Base-by-base conservation (phyloP, 1,284 basidiomycete genomes). In the Sanghuangporus sanghuang region DNA sequence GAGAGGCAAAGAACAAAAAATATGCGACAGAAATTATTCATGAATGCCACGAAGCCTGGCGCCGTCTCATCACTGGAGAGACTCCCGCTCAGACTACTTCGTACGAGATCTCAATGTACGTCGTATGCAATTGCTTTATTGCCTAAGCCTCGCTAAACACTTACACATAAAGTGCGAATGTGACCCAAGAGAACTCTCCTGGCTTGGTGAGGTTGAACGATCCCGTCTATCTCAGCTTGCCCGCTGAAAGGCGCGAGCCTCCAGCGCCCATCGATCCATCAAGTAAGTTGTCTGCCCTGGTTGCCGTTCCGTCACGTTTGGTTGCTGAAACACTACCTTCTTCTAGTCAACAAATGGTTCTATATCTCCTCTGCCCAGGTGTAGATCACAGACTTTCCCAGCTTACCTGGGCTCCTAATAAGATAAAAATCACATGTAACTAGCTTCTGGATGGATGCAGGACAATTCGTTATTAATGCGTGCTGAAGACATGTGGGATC, bases 1-100 rank as follows among this genome's bases (percentile, higher is more conserved):
- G 97, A 64, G 97, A 99, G 81, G 96, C 96, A 69, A 99, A 99
- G 85, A 97, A 97, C 85, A 96, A 96, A 84, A 96, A 96, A 77
- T 99, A 98, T 77, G 97, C 97, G 59, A 94, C 92, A 60, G 96
- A 98, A 80, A 96, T 99, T 79, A 92, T 99, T 73, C 94, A 96
- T 78, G 97, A 99, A 79, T 96, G 94, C 80, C 92, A 99, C 77
- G 96, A 98, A 78, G 93, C 96, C 55, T 99, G 97, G 97, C 94
- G 95, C 74, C 92, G 93, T 74, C 87, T 99, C 72, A 84, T 96
- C 74, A 79, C 78, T 65, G 95, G 95, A 68, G 93, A 98, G 70
- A 79, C 74, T 63, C 82, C 87, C 53, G 85, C 88, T 66, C 89
- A 88, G 79, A 89, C 88, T 21, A 70, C 85, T 53, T 75, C 76